Evolutionary conservation across 2,329 filamentous ascomycete genomes (phyloP), one percentile per base, ranked within the genome.

Genomic region (Sphaerostilbella broomeana): DNA sequence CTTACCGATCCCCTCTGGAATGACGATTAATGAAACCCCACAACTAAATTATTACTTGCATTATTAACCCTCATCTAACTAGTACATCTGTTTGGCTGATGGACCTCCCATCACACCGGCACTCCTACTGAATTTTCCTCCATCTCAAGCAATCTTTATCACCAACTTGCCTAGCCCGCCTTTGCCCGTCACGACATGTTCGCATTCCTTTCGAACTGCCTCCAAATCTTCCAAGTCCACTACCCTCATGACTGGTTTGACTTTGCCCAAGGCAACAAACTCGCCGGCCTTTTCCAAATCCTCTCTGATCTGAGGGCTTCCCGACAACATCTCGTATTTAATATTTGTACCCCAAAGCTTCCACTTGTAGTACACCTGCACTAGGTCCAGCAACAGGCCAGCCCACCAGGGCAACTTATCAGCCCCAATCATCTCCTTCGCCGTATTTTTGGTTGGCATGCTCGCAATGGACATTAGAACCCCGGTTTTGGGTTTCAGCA

Each of bases 281-380:
- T 63, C 62, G 1, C 61, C 63, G 2, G 61, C 54, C 38, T 46
- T 52, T 44, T 72, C 67, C 37, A 72, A 40, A 24, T 70, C 68
- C 47, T 64, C 62, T 3, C 62, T 50, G 12, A 51, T 51, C 2
- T 62, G 58, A 1, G 60, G 54, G 15, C 71, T 53, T 0, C 67
- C 68, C 4, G 71, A 73, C 20, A 72, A 49, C 24, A 71, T 64
- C 9, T 61, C 60, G 32, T 70, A 63, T 46, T 59, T 55, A 29
- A 72, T 62, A 3, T 54, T 55, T 8, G 70, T 73, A 4, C 71
- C 67, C 10, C 61, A 48, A 3, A 70, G 48, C 51, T 62, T 58
- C 51, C 64, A 67, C 17, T 45, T 48, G 43, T 72, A 69, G 47
- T 55, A 67, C 44, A 58, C 47, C 44, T 66, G 63, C 11, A 56